Conservation (phyloP, 306 rosid genomes). For the Cajanus cajan region DNA sequence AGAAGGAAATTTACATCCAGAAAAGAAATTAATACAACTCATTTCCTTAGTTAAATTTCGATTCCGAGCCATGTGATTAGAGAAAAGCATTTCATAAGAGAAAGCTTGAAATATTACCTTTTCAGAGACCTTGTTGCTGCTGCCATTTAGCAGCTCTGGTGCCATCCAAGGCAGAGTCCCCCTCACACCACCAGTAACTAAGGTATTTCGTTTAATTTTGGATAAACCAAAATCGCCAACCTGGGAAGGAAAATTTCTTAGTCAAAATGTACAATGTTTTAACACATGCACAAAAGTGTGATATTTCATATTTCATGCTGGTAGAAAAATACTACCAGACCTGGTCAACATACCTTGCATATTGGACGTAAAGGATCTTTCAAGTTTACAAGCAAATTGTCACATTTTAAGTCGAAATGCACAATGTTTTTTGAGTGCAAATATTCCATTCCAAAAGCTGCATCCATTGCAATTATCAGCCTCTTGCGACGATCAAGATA, state of each 20-base stretch:
- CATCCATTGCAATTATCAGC: conserved; percentile 92
- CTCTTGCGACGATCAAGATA: conserved; percentile 88
- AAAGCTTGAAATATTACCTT: conserved; percentile 52
- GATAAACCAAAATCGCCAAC: conserved; percentile 98
- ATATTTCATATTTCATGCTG: not conserved
- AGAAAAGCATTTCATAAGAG: conserved; percentile 20
- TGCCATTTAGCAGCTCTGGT: conserved; percentile 84
- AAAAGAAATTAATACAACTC: conserved; percentile 6
- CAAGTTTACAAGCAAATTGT: conserved; percentile 87
- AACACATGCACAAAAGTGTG: not conserved
- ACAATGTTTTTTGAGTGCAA: conserved; percentile 91
- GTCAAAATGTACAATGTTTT: too few relatives aligned
- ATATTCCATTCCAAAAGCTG: conserved; percentile 98
- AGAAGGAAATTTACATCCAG: conserved; percentile 13
- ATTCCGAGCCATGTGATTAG: not conserved
- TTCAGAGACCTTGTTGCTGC: conserved; percentile 93
- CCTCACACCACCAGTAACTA: conserved; percentile 94
- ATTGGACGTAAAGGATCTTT: conserved; percentile 88
- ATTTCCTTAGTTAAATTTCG: not conserved
- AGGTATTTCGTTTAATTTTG: conserved; percentile 83
- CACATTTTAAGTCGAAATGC: conserved; percentile 93
- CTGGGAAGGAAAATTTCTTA: conserved; percentile 40
- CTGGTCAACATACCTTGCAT: conserved; percentile 65
- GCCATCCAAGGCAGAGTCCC: conserved; percentile 99
- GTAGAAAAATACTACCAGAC: not conserved